Percentiles rank a stretch among this genome's conserved stretches.
These are phyloP conservation scores for Lactarius psammicola DNA, from an alignment of 768 basidiomycete genomes.

Conservation along the genomic window DNA sequence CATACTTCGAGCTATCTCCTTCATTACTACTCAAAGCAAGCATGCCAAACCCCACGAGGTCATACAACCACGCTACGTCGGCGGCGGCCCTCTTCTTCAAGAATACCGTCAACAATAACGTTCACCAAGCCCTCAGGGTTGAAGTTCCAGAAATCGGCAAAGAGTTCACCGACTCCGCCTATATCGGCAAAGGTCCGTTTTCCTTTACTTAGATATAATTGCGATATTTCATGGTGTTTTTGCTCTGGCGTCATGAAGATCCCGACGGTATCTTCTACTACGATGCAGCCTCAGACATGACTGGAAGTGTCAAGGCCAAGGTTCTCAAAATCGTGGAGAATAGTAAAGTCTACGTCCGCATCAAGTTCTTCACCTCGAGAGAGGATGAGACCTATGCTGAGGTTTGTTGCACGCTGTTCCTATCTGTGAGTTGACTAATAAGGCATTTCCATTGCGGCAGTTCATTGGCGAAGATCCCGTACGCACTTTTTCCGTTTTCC, in stretches of 20 bases:
- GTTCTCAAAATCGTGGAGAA: not conserved
- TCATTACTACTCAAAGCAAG: not conserved
- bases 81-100: not conserved
- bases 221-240: not conserved
- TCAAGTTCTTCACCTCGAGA: not conserved
- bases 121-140: not conserved
- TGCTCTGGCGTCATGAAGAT: not conserved
- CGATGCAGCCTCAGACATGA: not conserved
- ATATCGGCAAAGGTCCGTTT: not conserved
- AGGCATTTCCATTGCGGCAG: not conserved
- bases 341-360: not conserved
- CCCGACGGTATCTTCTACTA: not conserved
- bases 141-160: not conserved
- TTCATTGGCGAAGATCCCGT: constrained; percentile 1
- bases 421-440: not conserved
- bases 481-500: not conserved
- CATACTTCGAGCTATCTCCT: not conserved
- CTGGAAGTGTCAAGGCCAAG: not conserved
- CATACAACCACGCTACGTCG: not conserved
- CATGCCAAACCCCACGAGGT: not conserved
- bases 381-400: not conserved
- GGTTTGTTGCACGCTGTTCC: not conserved
- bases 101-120: not conserved
- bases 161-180: not conserved
- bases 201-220: not conserved